Conservation (phyloP, 2,329 filamentous ascomycete genomes). For the Scortechinia acanthostroma region DNA sequence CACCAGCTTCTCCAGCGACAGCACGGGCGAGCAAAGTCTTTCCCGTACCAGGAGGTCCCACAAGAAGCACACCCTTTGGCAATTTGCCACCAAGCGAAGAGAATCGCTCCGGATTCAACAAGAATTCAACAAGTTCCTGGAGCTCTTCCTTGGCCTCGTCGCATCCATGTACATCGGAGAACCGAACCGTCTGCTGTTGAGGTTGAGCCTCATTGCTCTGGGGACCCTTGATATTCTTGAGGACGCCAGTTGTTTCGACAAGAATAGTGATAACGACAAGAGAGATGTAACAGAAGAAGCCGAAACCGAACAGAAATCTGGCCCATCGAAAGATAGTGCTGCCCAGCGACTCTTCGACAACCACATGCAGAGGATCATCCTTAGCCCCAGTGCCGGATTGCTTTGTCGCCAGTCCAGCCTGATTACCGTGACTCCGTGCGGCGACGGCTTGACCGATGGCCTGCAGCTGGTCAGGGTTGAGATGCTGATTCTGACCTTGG, state of each 20-base stretch:
- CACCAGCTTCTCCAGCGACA: constrained; percentile 91
- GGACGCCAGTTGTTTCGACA: constrained; percentile 71
- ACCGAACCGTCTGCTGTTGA: constrained; percentile 84
- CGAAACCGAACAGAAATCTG: constrained; percentile 77
- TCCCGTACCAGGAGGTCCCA: constrained; percentile 92
- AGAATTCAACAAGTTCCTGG: constrained; percentile 91
- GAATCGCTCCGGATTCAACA: constrained; percentile 89
- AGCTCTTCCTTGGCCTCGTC: constrained; percentile 98
- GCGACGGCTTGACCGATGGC: constrained; percentile 77
- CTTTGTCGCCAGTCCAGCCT: constrained; percentile 43
- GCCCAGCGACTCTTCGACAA: constrained; percentile 83
- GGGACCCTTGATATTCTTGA: constrained; percentile 71
- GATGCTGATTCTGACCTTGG: constrained; percentile 24
- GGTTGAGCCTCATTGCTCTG: constrained; percentile 80
- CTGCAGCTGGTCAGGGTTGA: constrained; percentile 61
- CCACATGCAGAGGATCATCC: constrained; percentile 83
- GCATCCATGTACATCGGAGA: constrained; percentile 90
- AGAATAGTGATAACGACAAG: constrained; percentile 74
- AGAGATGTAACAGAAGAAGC: constrained; percentile 71
- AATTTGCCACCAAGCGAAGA: constrained; percentile 90
- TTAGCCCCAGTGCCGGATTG: constrained; percentile 61
- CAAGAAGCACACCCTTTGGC: constrained; percentile 89
- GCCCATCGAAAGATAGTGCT: constrained; percentile 82
- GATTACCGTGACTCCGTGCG: constrained; percentile 61
- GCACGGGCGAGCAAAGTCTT: constrained; percentile 93